Evolutionary conservation across 257 asterid species (phyloP), one percentile per base, ranked within the genome.

Genomic region (Fraxinus americana): DNA sequence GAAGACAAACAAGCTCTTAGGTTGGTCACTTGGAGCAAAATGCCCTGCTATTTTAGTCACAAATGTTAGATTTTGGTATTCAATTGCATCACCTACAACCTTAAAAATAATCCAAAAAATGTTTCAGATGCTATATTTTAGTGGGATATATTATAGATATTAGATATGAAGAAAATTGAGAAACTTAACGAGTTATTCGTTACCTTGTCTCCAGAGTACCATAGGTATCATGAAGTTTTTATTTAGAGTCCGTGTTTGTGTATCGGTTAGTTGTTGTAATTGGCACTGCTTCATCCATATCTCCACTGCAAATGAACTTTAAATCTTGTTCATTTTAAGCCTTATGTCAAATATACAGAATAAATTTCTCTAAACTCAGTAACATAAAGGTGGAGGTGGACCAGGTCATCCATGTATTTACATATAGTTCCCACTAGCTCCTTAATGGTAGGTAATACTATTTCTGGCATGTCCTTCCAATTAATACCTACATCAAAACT

Each of bases 71-170:
- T 79, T 82, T 32, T 81, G 79, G 43, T 78, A 84, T 27, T 67
- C 83, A 25, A 75, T 80, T 2, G 59, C 81, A 13, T 72, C 76
- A 7, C 85, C 85, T 38, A 81, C 85, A 78, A 84, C 87, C 87
- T 81, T 73, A 19, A 43, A 39, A 39, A 3, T 16, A 8, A 43
- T 9, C 43, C 1, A 71, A 1, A 45, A 16, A 71, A 3, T 16
- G 23, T 19, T 52, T 17, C 2, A 52, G 25, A 52, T 52, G 8
- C 7, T 52, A 52, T 52, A 23, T 52, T 52, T 52, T 16, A 19
- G 7, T 1, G 23, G 4, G 63, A 52, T 14, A 34, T 5, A 34
- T 34, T 34, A 34, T 3, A 32, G 59, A 16, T 1, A 36, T 5
- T 17, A 52, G 23, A 16, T 1, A 38, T 11, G 25, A 52, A 52